Evolutionary conservation across 257 asterid genomes (phyloP), one percentile per base, ranked within the genome.

Genomic region (Plantago ovata): DNA sequence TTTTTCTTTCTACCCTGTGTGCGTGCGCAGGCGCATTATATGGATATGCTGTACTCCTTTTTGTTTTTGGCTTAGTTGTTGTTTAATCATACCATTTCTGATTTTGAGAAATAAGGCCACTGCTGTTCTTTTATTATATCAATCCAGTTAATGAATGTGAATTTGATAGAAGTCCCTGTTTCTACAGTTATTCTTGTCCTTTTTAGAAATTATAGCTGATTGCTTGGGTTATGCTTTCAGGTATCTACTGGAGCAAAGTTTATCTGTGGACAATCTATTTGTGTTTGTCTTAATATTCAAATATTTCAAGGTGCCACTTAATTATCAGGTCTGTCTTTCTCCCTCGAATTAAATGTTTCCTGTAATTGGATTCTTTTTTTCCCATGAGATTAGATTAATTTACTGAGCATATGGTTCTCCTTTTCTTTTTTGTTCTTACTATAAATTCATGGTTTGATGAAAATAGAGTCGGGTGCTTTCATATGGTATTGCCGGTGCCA

Each of bases 231-330:
- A n/a, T 40, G 11, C 73, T 66, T 59, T 66, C 85, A 93, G 98
- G 87, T 93, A 93, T 53, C 75, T 93, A 53, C 80, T 89, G 72
- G 98, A 93, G 83, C 98, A 93, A 77, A 86, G 97, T 74, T 81
- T 93, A 77, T 93, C 97, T 2, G 97, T 93, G 78, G 98, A 93
- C 81, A 93, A 93, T 74, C 78, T 93, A 18, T 93, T 93, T 82
- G 95, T 93, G 51, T 93, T 93, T 73, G 79, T 93, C 76, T 71
- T 93, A 66, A 75, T 93, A 62, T 93, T 93, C 93, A 93, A 93
- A 74, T 93, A 93, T 71, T 89, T 93, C 77, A 82, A 84, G 73
- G 98, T 93, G 69, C 98, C 98, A 36, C 63, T 76, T 58, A 62
- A 41, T 75, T 89, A 93, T 68, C 97, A 93, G 97, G 98, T 93